Base-by-base conservation (phyloP, 306 rosid species). In the Betula pendula region DNA sequence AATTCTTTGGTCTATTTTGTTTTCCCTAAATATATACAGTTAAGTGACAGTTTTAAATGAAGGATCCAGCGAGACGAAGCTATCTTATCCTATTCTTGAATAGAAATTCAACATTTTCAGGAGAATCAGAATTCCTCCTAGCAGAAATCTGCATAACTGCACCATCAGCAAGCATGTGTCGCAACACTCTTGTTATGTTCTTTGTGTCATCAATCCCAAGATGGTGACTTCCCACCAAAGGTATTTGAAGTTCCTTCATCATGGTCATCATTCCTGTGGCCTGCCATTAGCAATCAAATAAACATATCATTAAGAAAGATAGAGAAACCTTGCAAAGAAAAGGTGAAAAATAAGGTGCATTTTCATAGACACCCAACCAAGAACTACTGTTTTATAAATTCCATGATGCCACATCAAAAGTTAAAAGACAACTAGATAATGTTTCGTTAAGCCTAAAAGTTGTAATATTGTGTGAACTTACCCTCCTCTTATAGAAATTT, bases 141-240 rank as follows among this genome's bases (percentile, higher is more conserved):
- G 93, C 98, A 4, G 96, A 90, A 79, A 92, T 84, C 82, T 88
- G 90, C 68, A 92, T 12, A 42, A 77, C 72, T 5, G 95, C 98
- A 60, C 97, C 98, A 72, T 92, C 95, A 43, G 83, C 81, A 72
- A 94, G 90, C 98, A 94, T 85, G 67, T 79, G 91, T 66, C 88
- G 97, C 62, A 92, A 73, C 20, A 90, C 96, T 81, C 97, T 88
- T 49, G 91, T 70, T 49, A 94, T 92, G 92, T 92, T 94, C 92
- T 87, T 88, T 29, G 93, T 83, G 82, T 94, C 98, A 74, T 94
- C 98, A 78, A 94, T 89, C 51, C 98, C 98, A 75, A 94, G 98
- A 85, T 94, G 98, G 84, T 92, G 97, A 75, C 97, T 92, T 90
- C 97, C 98, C 77, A 73, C 1, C 85, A 88, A 78, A 14, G 93